These are phyloP conservation scores for Penicillium angulare DNA, from an alignment of 495 filamentous ascomycete genomes.

Conservation along the genomic window DNA sequence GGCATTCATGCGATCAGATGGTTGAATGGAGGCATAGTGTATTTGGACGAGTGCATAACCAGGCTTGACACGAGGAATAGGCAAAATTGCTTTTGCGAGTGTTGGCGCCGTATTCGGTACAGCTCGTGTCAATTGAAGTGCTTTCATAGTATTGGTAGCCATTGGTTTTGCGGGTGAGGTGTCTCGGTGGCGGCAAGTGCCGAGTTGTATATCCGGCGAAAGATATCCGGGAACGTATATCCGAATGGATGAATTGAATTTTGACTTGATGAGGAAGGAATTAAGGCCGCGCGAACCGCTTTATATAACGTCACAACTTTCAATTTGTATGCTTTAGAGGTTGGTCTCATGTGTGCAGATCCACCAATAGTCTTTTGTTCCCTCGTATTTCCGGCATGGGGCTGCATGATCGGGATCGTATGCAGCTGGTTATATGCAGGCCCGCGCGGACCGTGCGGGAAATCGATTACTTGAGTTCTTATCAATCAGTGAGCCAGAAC, in stretches of 20 bases:
- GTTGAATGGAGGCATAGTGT: conserved; percentile 31
- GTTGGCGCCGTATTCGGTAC: neutral
- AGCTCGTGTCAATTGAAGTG: conserved; percentile 7
- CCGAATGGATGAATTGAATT: too few relatives aligned
- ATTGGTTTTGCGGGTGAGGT: too few relatives aligned
- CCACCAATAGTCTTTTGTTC: neutral
- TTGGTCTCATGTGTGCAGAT: neutral
- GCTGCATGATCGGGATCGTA: neutral
- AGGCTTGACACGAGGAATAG: conserved; percentile 9
- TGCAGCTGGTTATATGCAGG: neutral
- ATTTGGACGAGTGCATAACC: conserved; percentile 18
- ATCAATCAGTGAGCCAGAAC: conserved; percentile 8
- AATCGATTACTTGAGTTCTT: neutral
- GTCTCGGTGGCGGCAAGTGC: too few relatives aligned
- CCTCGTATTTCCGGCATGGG: neutral
- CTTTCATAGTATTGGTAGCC: conserved; percentile 11
- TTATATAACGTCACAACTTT: too few relatives aligned
- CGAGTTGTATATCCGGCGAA: too few relatives aligned
- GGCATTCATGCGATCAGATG: conserved; percentile 40
- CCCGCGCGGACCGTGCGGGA: conserved; percentile 9
- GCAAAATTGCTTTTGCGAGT: neutral
- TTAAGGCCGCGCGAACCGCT: neutral
- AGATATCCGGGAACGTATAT: too few relatives aligned
- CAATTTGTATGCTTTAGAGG: too few relatives aligned
- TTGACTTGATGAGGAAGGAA: too few relatives aligned